phyloP scores from a whole-genome alignment of 192 early-diverging fungal genomes.

The Phycomyces nitens region DNA sequence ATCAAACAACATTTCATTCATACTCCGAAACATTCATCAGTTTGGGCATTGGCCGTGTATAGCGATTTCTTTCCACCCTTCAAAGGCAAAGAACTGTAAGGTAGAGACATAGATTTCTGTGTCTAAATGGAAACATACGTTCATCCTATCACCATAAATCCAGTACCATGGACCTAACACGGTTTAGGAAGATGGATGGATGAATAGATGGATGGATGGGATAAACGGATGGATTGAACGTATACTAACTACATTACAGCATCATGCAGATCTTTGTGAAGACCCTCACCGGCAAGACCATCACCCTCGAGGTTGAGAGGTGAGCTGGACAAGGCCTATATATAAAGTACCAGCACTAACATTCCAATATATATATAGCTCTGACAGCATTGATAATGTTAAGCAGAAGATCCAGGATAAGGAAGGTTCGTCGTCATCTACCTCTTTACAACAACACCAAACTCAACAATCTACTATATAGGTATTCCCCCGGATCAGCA shows the following conservation, averaged over 20 bases:
- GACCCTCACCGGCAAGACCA: constrained; percentile 57
- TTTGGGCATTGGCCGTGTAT: background rate
- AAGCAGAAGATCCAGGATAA: constrained; percentile 56
- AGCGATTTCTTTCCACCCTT: constrained; percentile 1
- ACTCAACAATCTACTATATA: too few species aligned
- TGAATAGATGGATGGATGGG: background rate
- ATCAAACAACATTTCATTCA: background rate
- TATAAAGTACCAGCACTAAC: too few species aligned
- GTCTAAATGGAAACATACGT: background rate
- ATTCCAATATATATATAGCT: too few species aligned
- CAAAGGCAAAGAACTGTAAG: constrained; percentile 5
- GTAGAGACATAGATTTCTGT: background rate
- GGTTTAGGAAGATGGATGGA: background rate
- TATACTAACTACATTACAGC: constrained; percentile 2
- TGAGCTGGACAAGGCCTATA: too few species aligned
- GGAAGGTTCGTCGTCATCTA: constrained; percentile 25
- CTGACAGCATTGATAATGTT: constrained; percentile 52
- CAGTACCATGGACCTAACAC: background rate
- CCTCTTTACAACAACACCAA: too few species aligned
- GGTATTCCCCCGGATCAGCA: constrained; percentile 72
- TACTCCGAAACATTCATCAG: background rate
- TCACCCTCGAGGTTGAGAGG: constrained; percentile 57
- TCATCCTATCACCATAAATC: background rate
- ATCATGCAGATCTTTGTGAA: constrained; percentile 62
- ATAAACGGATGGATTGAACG: background rate